Percentiles rank a stretch among this genome's conserved stretches.
phyloP scores from a whole-genome alignment of 2,329 filamentous ascomycete genomes.

The Meredithiella fracta region DNA sequence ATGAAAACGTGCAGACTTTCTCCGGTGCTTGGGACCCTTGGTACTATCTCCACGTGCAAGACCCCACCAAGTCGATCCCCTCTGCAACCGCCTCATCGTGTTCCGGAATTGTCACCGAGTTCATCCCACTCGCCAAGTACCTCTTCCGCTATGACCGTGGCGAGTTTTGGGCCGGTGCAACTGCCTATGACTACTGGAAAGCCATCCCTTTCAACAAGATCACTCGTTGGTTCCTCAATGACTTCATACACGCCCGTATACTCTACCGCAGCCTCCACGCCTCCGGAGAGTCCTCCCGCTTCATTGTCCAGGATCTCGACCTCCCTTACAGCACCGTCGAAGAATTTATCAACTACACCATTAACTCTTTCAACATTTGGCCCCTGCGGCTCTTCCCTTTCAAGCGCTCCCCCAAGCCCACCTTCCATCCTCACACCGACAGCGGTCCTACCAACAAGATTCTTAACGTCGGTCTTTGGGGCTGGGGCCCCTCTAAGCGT shows the following conservation, averaged over 20 bases:
- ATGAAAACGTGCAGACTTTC: constrained; percentile 34
- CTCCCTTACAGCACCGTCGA: constrained; percentile 37
- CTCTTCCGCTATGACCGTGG: constrained; percentile 63
- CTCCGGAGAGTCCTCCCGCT: constrained; percentile 45
- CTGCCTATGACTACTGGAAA: constrained; percentile 50
- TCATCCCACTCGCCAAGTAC: constrained; percentile 54
- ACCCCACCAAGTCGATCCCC: constrained; percentile 22
- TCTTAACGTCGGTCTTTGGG: constrained; percentile 62
- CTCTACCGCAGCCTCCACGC: constrained; percentile 56
- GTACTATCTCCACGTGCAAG: constrained; percentile 57
- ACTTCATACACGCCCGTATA: constrained; percentile 59
- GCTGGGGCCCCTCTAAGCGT: constrained; percentile 45
- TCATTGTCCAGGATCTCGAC: constrained; percentile 52
- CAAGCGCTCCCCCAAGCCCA: constrained; percentile 30
- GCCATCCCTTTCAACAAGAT: constrained; percentile 47
- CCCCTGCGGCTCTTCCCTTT: constrained; percentile 44
- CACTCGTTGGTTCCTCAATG: constrained; percentile 53
- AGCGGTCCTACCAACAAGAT: constrained; percentile 22
- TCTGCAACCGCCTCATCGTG: constrained; percentile 12
- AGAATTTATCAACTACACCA: constrained; percentile 39
- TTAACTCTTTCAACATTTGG: constrained; percentile 36
- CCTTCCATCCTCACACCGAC: constrained; percentile 35
- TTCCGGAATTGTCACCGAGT: constrained; percentile 27
- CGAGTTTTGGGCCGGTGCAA: constrained; percentile 55
- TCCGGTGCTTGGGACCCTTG: constrained; percentile 49